Conservation (phyloP, 2,329 filamentous ascomycete species). For the Plectosphaerella sp. region DNA sequence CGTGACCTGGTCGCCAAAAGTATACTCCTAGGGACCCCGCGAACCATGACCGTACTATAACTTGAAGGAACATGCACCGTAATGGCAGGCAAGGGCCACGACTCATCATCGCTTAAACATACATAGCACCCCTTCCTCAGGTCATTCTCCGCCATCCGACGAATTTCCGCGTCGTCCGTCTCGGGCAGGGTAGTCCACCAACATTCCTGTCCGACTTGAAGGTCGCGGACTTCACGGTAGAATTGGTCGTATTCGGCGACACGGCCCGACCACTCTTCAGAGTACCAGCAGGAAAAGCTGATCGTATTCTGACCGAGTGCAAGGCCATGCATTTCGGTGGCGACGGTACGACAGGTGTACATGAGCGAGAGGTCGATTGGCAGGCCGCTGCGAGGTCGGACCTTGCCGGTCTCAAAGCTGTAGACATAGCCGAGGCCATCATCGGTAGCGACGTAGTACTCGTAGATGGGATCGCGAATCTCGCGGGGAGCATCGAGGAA, state of each 20-base stretch:
- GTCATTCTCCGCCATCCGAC: too few species aligned
- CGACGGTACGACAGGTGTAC: constrained; percentile 1
- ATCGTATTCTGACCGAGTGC: background rate
- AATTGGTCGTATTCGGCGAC: background rate
- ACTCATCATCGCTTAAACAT: too few species aligned
- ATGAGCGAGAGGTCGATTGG: constrained; percentile 1
- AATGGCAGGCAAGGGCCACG: too few species aligned
- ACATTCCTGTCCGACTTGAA: background rate
- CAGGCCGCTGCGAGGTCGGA: background rate
- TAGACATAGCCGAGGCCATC: background rate
- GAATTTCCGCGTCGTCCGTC: too few species aligned
- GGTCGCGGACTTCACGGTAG: too few species aligned
- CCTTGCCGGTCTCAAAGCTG: background rate
- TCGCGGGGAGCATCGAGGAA: background rate
- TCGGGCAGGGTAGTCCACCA: too few species aligned
- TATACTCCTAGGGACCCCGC: too few species aligned
- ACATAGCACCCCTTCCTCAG: too few species aligned
- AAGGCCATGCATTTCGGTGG: constrained; percentile 1
- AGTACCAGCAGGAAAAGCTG: background rate
- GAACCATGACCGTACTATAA: too few species aligned
- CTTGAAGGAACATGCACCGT: too few species aligned
- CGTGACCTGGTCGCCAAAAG: too few species aligned
- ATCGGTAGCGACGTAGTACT: background rate
- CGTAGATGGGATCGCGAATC: constrained; percentile 1
- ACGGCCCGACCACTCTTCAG: background rate